A percentile compares a stretch with the other conserved stretches of the same genome.
Evolutionary conservation across 31 red algal genomes (phyloP).

Genomic region (Odonthalia washingtoniensis): DNA sequence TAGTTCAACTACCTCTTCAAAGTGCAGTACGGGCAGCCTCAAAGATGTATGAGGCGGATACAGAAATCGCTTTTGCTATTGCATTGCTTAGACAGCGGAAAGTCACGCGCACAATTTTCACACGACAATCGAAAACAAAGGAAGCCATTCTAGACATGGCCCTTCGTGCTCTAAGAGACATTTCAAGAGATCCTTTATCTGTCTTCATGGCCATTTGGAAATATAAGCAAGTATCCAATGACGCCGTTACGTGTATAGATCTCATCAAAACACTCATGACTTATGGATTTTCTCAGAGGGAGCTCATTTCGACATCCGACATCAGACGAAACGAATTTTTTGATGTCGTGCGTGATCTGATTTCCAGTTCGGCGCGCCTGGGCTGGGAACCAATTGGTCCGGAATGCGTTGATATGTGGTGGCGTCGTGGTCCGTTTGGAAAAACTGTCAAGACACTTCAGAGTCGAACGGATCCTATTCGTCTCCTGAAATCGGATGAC

Average conservation of each 20-base stretch:
- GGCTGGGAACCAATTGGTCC: slow-evolving; percentile 11
- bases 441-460: neutral
- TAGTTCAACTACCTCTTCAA: neutral
- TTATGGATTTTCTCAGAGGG: slow-evolving; percentile 37
- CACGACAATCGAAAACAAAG: slow-evolving; percentile 21
- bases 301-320: slow-evolving; percentile 18
- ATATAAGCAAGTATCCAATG: slow-evolving; percentile 1
- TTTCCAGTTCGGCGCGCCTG: slow-evolving; percentile 19
- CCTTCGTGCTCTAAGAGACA: slow-evolving; percentile 5
- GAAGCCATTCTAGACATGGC: slow-evolving; percentile 34
- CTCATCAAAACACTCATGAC: slow-evolving; percentile 32
- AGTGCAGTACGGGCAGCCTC: neutral
- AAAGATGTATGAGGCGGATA: neutral
- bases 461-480: neutral
- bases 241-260: slow-evolving; percentile 15
- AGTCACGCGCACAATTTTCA: slow-evolving; percentile 23
- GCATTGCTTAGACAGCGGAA: slow-evolving; percentile 1
- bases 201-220: slow-evolving; percentile 18
- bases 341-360: neutral
- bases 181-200: slow-evolving; percentile 22
- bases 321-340: slow-evolving; percentile 25
- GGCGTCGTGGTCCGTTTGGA: neutral
- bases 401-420: neutral
- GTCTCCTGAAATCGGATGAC: slow-evolving; percentile 10
- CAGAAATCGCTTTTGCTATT: neutral